Evolutionary conservation across 106 monocot species (phyloP).

Genomic region (Triglochin maritima): DNA sequence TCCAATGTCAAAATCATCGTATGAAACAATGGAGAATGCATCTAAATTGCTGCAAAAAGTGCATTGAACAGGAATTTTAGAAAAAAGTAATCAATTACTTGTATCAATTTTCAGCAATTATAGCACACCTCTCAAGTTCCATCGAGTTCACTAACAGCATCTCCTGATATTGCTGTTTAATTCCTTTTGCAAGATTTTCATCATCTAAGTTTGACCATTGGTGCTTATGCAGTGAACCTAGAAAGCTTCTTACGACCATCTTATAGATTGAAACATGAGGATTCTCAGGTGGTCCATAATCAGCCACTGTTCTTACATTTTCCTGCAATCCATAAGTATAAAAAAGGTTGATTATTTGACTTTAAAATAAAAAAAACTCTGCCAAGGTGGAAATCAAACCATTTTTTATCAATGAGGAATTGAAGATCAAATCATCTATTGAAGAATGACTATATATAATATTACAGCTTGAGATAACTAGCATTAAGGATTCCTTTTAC

Average conservation of each 20-base stretch:
- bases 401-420: no score
- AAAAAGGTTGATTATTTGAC: not conserved
- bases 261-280: constrained; percentile 47
- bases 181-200: constrained; percentile 61
- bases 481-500: no score
- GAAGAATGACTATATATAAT: no score
- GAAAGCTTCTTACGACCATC: constrained; percentile 41
- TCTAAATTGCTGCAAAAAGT: not conserved
- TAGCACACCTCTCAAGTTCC: constrained; percentile 39
- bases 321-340: constrained; percentile 18
- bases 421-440: no score
- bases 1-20: constrained; percentile 43
- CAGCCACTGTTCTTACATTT: constrained; percentile 20
- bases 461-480: no score
- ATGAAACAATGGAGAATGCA: constrained; percentile 21
- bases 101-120: not conserved
- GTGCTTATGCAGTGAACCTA: constrained; percentile 31
- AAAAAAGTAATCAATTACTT: not conserved
- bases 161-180: constrained; percentile 92
- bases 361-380: no score
- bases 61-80: no score
- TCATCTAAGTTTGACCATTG: constrained; percentile 53
- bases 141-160: constrained; percentile 49
- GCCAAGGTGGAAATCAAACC: not conserved
- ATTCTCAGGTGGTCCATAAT: constrained; percentile 66